Conservation (phyloP, 2,329 filamentous ascomycete species). For the Diaporthe ilicicola region DNA sequence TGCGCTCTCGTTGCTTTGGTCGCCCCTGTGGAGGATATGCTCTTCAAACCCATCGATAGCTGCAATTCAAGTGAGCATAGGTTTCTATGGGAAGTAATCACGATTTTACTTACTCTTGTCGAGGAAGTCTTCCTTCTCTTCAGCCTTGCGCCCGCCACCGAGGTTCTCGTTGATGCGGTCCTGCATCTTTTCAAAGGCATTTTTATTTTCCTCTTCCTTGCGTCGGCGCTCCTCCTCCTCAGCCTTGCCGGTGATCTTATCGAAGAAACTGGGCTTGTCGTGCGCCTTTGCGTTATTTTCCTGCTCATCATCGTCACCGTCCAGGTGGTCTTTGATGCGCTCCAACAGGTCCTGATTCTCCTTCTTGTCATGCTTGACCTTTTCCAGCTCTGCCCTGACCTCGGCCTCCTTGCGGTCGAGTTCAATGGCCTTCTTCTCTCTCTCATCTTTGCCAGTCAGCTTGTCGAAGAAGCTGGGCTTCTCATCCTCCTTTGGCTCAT, state of each 20-base stretch:
- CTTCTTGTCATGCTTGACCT: conserved; percentile 26
- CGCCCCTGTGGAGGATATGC: conserved; percentile 74
- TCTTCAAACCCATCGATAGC: conserved; percentile 82
- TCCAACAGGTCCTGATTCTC: conserved; percentile 32
- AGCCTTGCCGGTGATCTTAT: conserved; percentile 30
- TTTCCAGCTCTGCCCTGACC: conserved; percentile 19
- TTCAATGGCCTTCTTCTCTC: conserved; percentile 26
- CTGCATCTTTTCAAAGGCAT: conserved; percentile 29
- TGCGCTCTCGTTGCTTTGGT: conserved; percentile 76
- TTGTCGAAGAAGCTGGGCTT: conserved; percentile 28
- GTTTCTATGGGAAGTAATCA: background rate
- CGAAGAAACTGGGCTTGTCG: conserved; percentile 21
- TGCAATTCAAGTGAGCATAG: conserved; percentile 44
- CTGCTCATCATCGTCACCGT: conserved; percentile 4
- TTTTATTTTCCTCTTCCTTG: conserved; percentile 28
- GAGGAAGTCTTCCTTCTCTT: conserved; percentile 82
- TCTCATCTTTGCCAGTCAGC: conserved; percentile 28
- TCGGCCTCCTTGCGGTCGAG: conserved; percentile 25
- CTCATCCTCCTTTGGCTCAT: background rate
- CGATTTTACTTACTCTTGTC: conserved; percentile 71
- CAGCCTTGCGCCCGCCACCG: conserved; percentile 76
- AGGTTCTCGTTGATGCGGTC: conserved; percentile 76
- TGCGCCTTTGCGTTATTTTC: background rate
- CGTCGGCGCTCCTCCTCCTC: conserved; percentile 29
- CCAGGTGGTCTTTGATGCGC: conserved; percentile 22